Percentiles rank a stretch among this genome's conserved stretches.
These are phyloP conservation scores for Rhynchospora pubera DNA, from an alignment of 176 grass and related monocot species.

Conservation along the genomic window DNA sequence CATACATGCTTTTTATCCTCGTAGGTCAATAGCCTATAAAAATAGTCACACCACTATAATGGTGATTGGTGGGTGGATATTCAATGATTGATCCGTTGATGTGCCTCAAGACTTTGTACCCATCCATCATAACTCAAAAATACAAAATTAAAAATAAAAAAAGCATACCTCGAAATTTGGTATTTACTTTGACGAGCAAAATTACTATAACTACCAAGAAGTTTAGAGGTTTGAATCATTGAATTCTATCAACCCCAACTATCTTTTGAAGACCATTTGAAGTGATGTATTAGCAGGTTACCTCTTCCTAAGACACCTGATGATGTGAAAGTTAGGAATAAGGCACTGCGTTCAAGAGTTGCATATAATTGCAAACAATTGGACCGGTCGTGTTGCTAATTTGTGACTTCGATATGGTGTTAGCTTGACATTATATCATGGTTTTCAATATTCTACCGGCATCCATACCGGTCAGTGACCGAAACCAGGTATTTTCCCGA, in stretches of 20 bases:
- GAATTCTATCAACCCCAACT: constrained; percentile 8
- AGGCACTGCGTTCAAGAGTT: constrained; percentile 9
- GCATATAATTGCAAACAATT: not conserved
- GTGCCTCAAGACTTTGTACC: constrained; percentile 23
- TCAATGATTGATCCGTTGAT: constrained; percentile 51
- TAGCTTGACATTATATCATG: not conserved
- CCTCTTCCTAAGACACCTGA: not conserved
- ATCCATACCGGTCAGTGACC: no score
- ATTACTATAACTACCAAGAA: constrained; percentile 10
- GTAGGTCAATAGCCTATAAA: constrained; percentile 62
- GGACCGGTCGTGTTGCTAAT: not conserved
- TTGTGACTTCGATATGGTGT: not conserved
- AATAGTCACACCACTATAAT: constrained; percentile 65
- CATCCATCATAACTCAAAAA: not conserved
- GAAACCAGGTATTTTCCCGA: no score
- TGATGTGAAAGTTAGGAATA: not conserved
- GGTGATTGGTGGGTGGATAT: constrained; percentile 27
- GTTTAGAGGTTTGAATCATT: constrained; percentile 22
- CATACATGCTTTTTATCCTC: constrained; percentile 56
- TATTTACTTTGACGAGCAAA: not conserved
- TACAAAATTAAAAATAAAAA: not conserved
- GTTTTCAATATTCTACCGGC: no score
- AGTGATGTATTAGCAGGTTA: constrained; percentile 5
- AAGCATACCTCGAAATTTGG: constrained; percentile 1
- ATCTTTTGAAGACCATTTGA: constrained; percentile 23